These are phyloP conservation scores for Emergomyces pasteurianus DNA, from an alignment of 2,329 filamentous ascomycete genomes.

Conservation along the genomic window DNA sequence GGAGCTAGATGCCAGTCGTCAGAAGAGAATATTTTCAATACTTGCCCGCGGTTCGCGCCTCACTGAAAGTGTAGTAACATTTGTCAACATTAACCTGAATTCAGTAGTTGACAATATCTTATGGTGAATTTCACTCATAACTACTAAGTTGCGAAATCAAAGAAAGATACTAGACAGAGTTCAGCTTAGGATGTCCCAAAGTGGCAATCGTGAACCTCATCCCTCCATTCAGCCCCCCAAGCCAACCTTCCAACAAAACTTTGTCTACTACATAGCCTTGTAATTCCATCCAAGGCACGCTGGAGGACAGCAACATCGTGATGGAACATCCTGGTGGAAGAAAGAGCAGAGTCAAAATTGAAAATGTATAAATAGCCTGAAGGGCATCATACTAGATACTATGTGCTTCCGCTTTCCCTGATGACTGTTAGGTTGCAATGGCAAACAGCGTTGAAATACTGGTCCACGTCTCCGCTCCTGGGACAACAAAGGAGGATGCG, in stretches of 20 bases:
- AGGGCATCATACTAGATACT: not conserved
- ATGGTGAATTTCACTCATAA: no score
- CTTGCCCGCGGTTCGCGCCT: not conserved
- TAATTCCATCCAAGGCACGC: not conserved
- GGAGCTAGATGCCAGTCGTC: not conserved
- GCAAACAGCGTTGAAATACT: constrained; percentile 25
- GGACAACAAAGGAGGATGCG: constrained; percentile 25
- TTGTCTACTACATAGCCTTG: not conserved
- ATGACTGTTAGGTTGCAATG: not conserved
- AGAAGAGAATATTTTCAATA: not conserved
- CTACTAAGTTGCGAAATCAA: no score
- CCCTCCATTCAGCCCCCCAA: no score
- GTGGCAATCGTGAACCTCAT: not conserved
- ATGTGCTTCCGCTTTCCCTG: no score
- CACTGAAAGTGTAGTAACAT: not conserved
- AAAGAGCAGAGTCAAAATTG: not conserved
- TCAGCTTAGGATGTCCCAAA: not conserved
- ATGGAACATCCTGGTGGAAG: not conserved
- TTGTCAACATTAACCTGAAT: not conserved
- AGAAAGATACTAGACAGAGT: not conserved
- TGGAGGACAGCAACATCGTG: not conserved
- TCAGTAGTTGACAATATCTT: no score
- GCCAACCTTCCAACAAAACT: not conserved
- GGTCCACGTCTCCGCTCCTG: constrained; percentile 31
- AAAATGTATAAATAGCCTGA: not conserved